phyloP scores from a whole-genome alignment of 306 rosid species.

The Styphnolobium japonicum region DNA sequence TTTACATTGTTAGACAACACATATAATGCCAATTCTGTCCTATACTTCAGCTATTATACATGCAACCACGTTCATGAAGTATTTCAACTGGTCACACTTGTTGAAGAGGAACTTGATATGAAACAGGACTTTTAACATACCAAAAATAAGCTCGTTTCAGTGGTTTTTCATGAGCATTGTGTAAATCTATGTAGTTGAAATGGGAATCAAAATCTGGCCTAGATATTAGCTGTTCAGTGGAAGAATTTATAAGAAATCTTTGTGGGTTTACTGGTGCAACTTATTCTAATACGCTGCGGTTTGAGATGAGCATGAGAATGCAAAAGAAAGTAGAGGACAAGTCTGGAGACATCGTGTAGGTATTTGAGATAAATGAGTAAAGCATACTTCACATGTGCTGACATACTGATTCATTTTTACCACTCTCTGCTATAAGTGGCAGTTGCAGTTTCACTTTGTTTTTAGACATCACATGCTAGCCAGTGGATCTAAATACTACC shows the following conservation, averaged over 20 bases:
- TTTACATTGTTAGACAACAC: neutral
- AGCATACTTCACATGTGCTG: neutral
- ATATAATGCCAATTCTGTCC: neutral
- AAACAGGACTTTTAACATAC: neutral
- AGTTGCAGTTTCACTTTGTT: neutral
- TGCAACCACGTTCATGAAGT: neutral
- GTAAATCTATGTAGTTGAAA: conserved; percentile 2
- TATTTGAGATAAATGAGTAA: neutral
- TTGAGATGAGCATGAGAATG: neutral
- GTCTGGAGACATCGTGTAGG: neutral
- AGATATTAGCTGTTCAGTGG: neutral
- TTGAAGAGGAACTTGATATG: neutral
- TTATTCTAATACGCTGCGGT: neutral
- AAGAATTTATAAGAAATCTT: neutral
- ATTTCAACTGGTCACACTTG: neutral
- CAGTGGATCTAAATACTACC: neutral
- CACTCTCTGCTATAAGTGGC: neutral
- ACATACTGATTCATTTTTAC: neutral
- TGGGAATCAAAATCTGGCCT: conserved; percentile 10
- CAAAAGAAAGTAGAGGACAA: neutral
- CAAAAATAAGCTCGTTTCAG: neutral
- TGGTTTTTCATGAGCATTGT: neutral
- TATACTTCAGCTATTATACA: neutral
- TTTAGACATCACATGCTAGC: neutral
- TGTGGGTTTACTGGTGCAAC: neutral